Evolutionary conservation across 2,329 filamentous ascomycete species (phyloP).

Genomic region (Ophiostoma sp.): DNA sequence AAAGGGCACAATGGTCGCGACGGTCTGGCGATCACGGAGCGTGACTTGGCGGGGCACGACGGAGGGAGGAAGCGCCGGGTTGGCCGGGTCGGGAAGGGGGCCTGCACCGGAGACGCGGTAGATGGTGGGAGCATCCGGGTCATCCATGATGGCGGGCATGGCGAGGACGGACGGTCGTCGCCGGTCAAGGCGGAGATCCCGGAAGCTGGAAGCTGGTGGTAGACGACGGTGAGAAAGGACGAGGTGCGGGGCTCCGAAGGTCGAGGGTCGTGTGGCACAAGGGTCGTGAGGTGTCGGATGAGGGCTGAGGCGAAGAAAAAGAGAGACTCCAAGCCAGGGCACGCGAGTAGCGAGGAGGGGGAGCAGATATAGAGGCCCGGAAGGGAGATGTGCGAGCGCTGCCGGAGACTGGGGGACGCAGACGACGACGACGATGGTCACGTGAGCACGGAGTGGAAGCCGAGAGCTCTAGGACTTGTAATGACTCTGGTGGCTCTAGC

Average conservation of each 20-base stretch:
- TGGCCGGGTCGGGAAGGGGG: conserved; percentile 59
- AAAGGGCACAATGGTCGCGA: conserved; percentile 79
- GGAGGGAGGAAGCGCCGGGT: conserved; percentile 60
- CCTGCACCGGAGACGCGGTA: conserved; percentile 62
- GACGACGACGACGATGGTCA: neutral
- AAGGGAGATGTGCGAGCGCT: neutral
- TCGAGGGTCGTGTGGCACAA: neutral
- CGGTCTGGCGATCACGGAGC: conserved; percentile 75
- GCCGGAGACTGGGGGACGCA: neutral
- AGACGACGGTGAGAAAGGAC: neutral
- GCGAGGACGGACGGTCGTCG: conserved; percentile 10
- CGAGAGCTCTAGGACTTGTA: conserved; percentile 1
- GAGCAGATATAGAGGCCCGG: neutral
- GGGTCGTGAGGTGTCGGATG: neutral
- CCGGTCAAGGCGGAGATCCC: conserved; percentile 3
- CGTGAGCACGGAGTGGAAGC: conserved; percentile 6
- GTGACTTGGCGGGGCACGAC: conserved; percentile 73
- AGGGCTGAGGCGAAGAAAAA: neutral
- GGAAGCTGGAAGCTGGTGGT: neutral
- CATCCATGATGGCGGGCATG: conserved; percentile 76
- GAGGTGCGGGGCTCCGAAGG: neutral
- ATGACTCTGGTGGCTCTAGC: neutral
- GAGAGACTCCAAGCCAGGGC: neutral
- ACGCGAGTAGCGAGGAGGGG: neutral
- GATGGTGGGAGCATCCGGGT: conserved; percentile 65